These are phyloP conservation scores for Phytopythium ostracodes DNA, from an alignment of 352 stramenopile genomes.

Conservation along the genomic window DNA sequence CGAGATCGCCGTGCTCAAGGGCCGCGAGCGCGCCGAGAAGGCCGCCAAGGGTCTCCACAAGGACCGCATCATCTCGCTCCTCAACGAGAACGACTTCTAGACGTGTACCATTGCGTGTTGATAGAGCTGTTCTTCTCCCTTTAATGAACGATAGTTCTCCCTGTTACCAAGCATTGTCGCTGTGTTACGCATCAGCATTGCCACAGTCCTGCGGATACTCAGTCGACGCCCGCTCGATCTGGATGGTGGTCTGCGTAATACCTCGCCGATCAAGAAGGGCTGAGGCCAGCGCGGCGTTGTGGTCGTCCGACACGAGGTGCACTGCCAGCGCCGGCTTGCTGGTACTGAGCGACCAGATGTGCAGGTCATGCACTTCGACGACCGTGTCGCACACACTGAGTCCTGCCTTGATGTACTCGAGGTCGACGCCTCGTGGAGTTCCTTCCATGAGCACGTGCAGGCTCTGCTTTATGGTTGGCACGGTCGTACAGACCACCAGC, in stretches of 20 bases:
- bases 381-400: constrained; percentile 84
- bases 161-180: background rate
- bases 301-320: constrained; percentile 82
- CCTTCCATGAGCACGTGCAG: constrained; percentile 96
- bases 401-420: constrained; percentile 72
- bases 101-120: constrained; percentile 1
- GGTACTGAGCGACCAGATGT: constrained; percentile 97
- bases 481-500: constrained; percentile 93
- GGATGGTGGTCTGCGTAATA: constrained; percentile 88
- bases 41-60: constrained; percentile 24
- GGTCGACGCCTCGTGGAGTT: constrained; percentile 89
- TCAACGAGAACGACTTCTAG: constrained; percentile 72
- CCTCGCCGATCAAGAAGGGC: constrained; percentile 63
- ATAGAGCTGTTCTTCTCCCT: background rate
- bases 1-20: constrained; percentile 80
- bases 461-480: constrained; percentile 88
- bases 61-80: constrained; percentile 53
- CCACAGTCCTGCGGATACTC: constrained; percentile 70
- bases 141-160: background rate
- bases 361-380: constrained; percentile 94
- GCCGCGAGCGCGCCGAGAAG: constrained; percentile 43
- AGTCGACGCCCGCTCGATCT: constrained; percentile 66
- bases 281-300: constrained; percentile 64
- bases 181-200: background rate
- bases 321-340: constrained; percentile 89